Percentiles rank a stretch among this genome's conserved stretches.
These are phyloP conservation scores for Boletus rufocinnamomeus DNA, from an alignment of 768 basidiomycete genomes.

Conservation along the genomic window DNA sequence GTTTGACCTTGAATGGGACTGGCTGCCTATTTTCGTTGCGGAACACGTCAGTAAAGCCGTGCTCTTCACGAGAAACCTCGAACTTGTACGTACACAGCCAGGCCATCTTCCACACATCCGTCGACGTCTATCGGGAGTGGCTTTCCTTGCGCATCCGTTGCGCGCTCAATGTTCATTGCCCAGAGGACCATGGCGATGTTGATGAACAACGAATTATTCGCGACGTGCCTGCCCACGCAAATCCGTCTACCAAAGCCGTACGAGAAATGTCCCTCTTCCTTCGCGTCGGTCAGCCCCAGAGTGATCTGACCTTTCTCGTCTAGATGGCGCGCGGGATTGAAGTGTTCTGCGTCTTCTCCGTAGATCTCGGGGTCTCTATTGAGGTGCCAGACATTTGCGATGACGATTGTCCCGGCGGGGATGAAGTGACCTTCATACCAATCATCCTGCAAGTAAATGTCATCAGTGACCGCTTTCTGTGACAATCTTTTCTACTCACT, in stretches of 20 bases:
- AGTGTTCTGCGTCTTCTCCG: constrained; percentile 46
- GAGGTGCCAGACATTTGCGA: constrained; percentile 28
- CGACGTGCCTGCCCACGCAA: constrained; percentile 38
- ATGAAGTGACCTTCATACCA: constrained; percentile 27
- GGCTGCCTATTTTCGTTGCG: neutral
- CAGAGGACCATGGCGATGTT: constrained; percentile 34
- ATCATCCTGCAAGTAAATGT: constrained; percentile 18
- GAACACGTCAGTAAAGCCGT: no score
- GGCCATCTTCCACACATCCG: constrained; percentile 10
- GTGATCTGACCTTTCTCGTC: neutral
- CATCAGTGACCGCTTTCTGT: neutral
- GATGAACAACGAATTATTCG: constrained; percentile 38
- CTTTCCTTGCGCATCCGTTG: constrained; percentile 1
- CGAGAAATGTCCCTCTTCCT: constrained; percentile 21
- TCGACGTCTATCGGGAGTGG: constrained; percentile 10
- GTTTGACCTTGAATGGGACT: constrained; percentile 6
- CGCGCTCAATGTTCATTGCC: constrained; percentile 23
- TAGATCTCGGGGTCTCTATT: constrained; percentile 44
- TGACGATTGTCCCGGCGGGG: constrained; percentile 19
- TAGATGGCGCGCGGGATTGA: constrained; percentile 38
- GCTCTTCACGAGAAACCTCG: no score
- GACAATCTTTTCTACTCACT: neutral
- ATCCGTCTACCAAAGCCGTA: constrained; percentile 20
- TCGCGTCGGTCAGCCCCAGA: neutral
- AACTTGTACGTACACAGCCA: constrained; percentile 4